Conservation (phyloP, 345 rosid genomes). For the Lepidium didymum region DNA sequence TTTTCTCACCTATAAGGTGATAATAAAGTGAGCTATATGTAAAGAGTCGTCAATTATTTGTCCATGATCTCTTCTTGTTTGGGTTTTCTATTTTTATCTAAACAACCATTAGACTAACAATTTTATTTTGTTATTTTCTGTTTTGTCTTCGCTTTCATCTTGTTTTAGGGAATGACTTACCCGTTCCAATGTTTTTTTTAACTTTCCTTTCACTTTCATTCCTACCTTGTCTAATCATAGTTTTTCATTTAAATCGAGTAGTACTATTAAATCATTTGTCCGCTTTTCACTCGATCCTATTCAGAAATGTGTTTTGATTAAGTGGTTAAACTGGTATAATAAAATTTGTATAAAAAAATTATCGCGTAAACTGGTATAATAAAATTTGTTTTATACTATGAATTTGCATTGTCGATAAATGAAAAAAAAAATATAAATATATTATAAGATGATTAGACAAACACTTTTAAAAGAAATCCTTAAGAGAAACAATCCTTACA, state of each 20-base stretch:
- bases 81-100: not conserved
- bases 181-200: not conserved
- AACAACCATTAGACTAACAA: not conserved
- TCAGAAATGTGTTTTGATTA: too few relatives aligned
- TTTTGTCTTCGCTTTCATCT: conserved; percentile 10
- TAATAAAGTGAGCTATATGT: not conserved
- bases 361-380: too few relatives aligned
- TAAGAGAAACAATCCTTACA: not conserved
- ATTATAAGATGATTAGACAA: not conserved
- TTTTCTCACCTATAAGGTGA: conserved; percentile 6
- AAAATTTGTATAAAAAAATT: too few relatives aligned
- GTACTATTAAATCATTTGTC: not conserved
- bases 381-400: too few relatives aligned
- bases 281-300: not conserved
- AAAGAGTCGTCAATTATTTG: not conserved
- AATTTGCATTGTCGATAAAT: too few relatives aligned
- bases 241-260: not conserved
- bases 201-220: not conserved
- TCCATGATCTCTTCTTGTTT: not conserved
- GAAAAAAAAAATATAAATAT: too few relatives aligned
- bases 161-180: conserved; percentile 5
- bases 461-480: not conserved
- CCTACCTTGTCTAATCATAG: not conserved
- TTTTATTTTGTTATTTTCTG: not conserved
- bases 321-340: too few relatives aligned